Evolutionary conservation across 2,329 filamentous ascomycete species (phyloP).

Genomic region (Plectosphaerella sp.): DNA sequence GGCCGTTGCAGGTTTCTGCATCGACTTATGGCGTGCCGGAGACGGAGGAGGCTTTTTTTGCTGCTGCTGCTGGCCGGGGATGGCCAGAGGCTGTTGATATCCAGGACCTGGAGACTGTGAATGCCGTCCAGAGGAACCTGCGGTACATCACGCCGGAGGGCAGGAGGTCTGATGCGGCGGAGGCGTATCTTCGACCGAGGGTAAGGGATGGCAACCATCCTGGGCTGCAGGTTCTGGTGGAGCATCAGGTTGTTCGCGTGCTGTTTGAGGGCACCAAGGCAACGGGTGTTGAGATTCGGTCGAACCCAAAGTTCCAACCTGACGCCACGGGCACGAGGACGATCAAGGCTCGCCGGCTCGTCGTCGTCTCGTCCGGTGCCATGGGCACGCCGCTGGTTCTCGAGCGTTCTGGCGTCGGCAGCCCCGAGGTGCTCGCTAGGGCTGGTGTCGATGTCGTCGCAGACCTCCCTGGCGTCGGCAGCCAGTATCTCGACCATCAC

Average conservation of each 20-base stretch:
- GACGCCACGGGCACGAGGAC: conserved; percentile 17
- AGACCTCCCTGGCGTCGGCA: conserved; percentile 47
- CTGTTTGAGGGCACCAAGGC: conserved; percentile 50
- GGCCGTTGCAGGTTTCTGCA: conserved; percentile 50
- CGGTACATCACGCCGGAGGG: conserved; percentile 48
- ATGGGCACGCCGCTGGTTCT: conserved; percentile 51
- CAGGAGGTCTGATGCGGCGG: conserved; percentile 53
- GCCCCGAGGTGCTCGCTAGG: conserved; percentile 38
- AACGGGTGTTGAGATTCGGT: conserved; percentile 50
- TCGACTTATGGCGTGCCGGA: conserved; percentile 8
- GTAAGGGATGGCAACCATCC: conserved; percentile 39
- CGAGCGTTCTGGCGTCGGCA: conserved; percentile 60
- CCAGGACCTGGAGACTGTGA: conserved; percentile 40
- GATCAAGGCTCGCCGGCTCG: conserved; percentile 49
- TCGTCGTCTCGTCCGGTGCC: conserved; percentile 44
- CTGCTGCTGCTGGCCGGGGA: conserved; percentile 41
- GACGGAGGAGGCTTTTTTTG: conserved; percentile 44
- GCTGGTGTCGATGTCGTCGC: conserved; percentile 40
- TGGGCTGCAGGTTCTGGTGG: conserved; percentile 50
- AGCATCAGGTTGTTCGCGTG: conserved; percentile 43
- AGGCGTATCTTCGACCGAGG: conserved; percentile 48
- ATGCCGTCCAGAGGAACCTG: conserved; percentile 32
- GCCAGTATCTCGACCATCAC: conserved; percentile 48
- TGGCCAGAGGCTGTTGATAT: conserved; percentile 49
- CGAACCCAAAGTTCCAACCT: conserved; percentile 37